Percentiles rank a stretch among this genome's conserved stretches.
These are phyloP conservation scores for Mycena kentingensis DNA, from an alignment of 768 basidiomycete species.

Conservation along the genomic window DNA sequence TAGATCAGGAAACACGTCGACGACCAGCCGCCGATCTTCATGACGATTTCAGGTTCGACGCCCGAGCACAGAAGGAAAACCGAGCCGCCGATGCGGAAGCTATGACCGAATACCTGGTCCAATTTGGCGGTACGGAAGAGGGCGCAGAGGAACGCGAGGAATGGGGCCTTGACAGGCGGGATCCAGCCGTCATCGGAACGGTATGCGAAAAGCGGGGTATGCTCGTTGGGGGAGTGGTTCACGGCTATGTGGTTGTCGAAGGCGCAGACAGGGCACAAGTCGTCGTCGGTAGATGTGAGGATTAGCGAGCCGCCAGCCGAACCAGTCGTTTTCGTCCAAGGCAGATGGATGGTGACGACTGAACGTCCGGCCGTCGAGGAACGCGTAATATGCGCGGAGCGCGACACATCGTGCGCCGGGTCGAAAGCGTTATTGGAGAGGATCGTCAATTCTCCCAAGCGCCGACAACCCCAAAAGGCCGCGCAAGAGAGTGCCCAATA, in stretches of 20 bases:
- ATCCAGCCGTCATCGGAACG: not conserved
- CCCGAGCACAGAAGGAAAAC: conserved; percentile 14
- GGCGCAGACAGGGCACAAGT: conserved; percentile 27
- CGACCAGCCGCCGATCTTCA: conserved; percentile 25
- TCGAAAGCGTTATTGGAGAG: conserved; percentile 6
- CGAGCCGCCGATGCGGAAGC: conserved; percentile 30
- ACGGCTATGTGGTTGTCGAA: conserved; percentile 22
- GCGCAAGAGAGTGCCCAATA: conserved; percentile 25
- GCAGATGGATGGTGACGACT: conserved; percentile 12
- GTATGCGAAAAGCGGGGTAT: conserved; percentile 18
- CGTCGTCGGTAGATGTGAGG: conserved; percentile 25
- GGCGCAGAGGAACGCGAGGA: conserved; percentile 1
- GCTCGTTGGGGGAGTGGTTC: conserved; percentile 4
- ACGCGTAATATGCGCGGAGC: not conserved
- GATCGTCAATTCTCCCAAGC: conserved; percentile 17
- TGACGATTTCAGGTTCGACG: conserved; percentile 26
- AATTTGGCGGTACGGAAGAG: conserved; percentile 3
- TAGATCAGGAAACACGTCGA: conserved; percentile 28
- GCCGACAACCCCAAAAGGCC: conserved; percentile 29
- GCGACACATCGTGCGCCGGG: conserved; percentile 4
- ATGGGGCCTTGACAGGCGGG: not conserved
- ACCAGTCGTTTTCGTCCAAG: conserved; percentile 27
- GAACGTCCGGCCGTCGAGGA: not conserved
- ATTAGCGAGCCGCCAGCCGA: conserved; percentile 21
- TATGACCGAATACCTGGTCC: too few relatives aligned